Conservation (phyloP, 768 basidiomycete species). For the Gloeostereum incarnatum region DNA sequence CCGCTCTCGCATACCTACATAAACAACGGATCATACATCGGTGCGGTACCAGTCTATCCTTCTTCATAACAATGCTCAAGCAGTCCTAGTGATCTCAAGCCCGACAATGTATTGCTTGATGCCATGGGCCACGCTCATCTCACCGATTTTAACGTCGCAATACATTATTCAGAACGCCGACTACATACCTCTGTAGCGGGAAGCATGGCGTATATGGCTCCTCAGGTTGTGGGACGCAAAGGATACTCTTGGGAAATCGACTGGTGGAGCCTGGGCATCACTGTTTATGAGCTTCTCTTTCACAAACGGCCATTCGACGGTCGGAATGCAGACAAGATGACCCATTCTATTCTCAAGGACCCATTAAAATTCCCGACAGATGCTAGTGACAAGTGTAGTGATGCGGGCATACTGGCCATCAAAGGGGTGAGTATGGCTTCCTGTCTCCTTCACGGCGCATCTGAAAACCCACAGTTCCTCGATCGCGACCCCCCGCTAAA, state of each 20-base stretch:
- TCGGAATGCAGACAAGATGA: conserved; percentile 82
- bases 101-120: conserved; percentile 94
- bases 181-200: conserved; percentile 91
- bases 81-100: conserved; percentile 76
- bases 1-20: conserved; percentile 85
- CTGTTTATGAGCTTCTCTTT: conserved; percentile 85
- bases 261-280: conserved; percentile 94
- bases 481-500: conserved; percentile 69
- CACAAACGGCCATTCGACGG: conserved; percentile 84
- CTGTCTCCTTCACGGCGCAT: conserved; percentile 3
- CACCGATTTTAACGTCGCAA: conserved; percentile 98
- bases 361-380: conserved; percentile 70
- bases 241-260: conserved; percentile 93
- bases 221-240: conserved; percentile 84
- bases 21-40: conserved; percentile 90
- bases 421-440: conserved; percentile 43
- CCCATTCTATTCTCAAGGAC: conserved; percentile 77
- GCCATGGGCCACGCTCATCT: conserved; percentile 91
- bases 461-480: conserved; percentile 48
- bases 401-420: conserved; percentile 57
- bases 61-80: background rate
- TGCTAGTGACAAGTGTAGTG: conserved; percentile 48
- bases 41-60: conserved; percentile 29
- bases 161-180: conserved; percentile 88
- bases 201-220: conserved; percentile 99